Percentiles rank a stretch among this genome's conserved stretches.
Evolutionary conservation across 805 yeast genomes (phyloP).

Genomic region (Yamadazyma paraphyllophila): DNA sequence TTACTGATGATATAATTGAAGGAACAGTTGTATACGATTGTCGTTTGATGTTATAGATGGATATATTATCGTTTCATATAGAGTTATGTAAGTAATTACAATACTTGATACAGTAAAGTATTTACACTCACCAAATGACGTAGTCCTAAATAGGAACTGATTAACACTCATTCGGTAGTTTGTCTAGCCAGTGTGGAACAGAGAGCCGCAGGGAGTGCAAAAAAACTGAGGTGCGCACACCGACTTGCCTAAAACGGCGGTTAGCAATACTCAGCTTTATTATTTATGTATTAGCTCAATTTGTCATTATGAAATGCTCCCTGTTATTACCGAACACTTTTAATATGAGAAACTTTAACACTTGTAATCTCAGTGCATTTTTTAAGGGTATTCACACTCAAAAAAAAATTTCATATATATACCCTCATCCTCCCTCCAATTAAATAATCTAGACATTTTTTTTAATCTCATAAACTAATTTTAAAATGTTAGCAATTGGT

Average conservation of each 20-base stretch:
- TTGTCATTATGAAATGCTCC: constrained; percentile 6
- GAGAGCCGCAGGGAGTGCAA: not conserved
- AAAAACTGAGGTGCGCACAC: not conserved
- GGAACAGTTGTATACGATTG: too few species aligned
- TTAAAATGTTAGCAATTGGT: constrained; percentile 59
- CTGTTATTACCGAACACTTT: not conserved
- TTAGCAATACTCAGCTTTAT: constrained; percentile 6
- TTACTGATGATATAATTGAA: not conserved
- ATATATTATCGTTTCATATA: not conserved
- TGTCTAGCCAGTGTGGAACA: not conserved
- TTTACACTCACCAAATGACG: not conserved
- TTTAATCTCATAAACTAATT: not conserved
- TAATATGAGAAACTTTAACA: constrained; percentile 2
- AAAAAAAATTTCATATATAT: constrained; percentile 6
- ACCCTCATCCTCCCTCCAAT: constrained; percentile 1
- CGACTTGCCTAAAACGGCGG: constrained; percentile 6
- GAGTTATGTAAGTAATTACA: not conserved
- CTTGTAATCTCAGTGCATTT: constrained; percentile 1
- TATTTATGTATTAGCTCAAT: constrained; percentile 8
- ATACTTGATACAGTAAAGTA: not conserved
- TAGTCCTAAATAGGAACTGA: not conserved
- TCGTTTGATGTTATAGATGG: not conserved
- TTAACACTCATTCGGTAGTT: constrained; percentile 1
- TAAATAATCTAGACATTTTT: not conserved
- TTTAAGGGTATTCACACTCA: constrained; percentile 2